phyloP scores from a whole-genome alignment of 306 rosid genomes.

The Quercus suber region DNA sequence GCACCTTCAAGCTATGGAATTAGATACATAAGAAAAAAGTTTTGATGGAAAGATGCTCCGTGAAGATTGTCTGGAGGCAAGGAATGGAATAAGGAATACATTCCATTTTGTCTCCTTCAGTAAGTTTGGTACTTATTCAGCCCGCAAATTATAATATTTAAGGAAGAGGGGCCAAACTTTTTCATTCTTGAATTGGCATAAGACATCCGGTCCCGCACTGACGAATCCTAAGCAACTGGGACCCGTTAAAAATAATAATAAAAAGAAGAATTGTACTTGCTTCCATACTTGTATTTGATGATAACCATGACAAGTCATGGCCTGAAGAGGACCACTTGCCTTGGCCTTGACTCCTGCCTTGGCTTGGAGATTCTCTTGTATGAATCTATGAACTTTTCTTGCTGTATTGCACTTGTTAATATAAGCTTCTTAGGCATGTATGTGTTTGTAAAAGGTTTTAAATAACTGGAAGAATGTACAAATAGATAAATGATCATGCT shows the following conservation, averaged over 20 bases:
- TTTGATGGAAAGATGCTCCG: conserved; percentile 49
- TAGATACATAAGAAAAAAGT: conserved; percentile 18
- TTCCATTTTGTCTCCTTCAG: conserved; percentile 84
- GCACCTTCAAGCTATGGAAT: conserved; percentile 39
- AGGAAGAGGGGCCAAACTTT: conserved; percentile 40
- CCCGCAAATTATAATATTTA: conserved; percentile 34
- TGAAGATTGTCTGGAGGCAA: conserved; percentile 58
- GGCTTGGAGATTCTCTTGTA: conserved; percentile 37
- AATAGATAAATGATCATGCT: conserved; percentile 12
- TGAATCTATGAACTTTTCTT: conserved; percentile 32
- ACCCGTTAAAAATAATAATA: conserved; percentile 22
- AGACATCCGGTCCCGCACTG: conserved; percentile 34
- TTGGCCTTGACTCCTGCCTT: conserved; percentile 41
- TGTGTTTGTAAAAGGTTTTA: conserved; percentile 8
- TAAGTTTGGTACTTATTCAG: conserved; percentile 96
- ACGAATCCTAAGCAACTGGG: conserved; percentile 47
- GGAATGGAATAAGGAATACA: conserved; percentile 73
- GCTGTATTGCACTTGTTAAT: neutral
- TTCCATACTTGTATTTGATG: conserved; percentile 37
- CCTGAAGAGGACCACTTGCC: conserved; percentile 37
- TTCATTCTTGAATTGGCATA: conserved; percentile 44
- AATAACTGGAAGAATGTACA: conserved; percentile 1
- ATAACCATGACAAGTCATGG: conserved; percentile 26
- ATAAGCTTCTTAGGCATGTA: conserved; percentile 32
- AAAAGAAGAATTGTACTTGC: conserved; percentile 48